Base-by-base conservation (phyloP, 108 stramenopile species). In the Asterionellopsis glacialis region DNA sequence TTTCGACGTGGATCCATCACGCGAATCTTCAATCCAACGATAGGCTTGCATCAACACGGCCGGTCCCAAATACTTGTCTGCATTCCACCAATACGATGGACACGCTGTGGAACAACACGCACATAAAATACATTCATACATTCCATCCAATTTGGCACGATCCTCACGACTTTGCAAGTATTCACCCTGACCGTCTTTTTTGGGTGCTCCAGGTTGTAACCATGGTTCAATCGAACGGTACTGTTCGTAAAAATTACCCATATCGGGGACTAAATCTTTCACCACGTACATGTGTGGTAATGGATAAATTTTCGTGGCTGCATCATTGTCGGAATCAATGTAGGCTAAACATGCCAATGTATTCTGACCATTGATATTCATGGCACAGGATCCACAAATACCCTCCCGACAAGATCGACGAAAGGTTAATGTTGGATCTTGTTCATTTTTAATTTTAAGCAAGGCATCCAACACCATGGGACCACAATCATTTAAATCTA, bases 61-160 rank as follows among this genome's bases (percentile, higher is more conserved):
- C 21, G 98, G 95, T 61, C 98, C 96, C 47, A 97, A 72, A 65
- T 97, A 97, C 67, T 90, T 94, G 73, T 97, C 95, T 23, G 91
- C 87, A 73, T 93, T 95, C 98, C 98, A 98, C 98, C 98, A 98
- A 74, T 98, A 98, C 15, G 82, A 84, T 9, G 98, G 96, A 71
- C 98, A 98, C 18, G 95, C 75, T 12, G 98, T 98, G 50, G 79
- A 81, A 78, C 98, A 98, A 79, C 98, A 98, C n/a, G 98, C 98
- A 74, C 98, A 98, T 24, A 97, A 76, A 65, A 99, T 99, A 81
- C 96, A 99, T 82, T 97, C 96, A 70, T 97, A 97, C 97, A 97
- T 97, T 13, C 97, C 95, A 70, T 97, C 97, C 42, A 97, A 70
- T 69, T 92, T 93, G 81, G 88, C 81, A 25, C 95, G 82, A 70